Percentiles rank a stretch among this genome's conserved stretches.
These are phyloP conservation scores for Calonectria honghensis DNA, from an alignment of 2,329 filamentous ascomycete species.

Conservation along the genomic window DNA sequence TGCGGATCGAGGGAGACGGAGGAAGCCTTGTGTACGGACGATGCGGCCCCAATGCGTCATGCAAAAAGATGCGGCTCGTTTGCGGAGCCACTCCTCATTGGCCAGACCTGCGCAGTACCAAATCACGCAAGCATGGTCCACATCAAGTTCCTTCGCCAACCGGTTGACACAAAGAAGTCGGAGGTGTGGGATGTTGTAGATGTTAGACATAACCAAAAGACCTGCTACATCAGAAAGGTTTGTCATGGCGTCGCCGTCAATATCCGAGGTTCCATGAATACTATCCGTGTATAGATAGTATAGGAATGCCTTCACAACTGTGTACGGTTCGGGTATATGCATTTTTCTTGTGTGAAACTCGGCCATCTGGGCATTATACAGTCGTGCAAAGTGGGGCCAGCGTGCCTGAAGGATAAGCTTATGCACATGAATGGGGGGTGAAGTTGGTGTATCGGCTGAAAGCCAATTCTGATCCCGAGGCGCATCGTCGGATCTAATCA, in stretches of 20 bases:
- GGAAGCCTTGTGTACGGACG: slow-evolving; percentile 91
- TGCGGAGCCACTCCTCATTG: slow-evolving; percentile 94
- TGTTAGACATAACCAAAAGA: slow-evolving; percentile 96
- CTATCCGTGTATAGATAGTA: slow-evolving; percentile 98
- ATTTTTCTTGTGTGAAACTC: slow-evolving; percentile 98
- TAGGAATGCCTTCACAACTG: slow-evolving; percentile 93
- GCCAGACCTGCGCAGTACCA: slow-evolving; percentile 96
- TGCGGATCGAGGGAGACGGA: slow-evolving; percentile 84
- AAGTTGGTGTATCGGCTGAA: slow-evolving; percentile 78
- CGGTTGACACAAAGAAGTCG: slow-evolving; percentile 93
- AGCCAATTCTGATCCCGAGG: slow-evolving; percentile 73
- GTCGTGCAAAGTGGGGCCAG: slow-evolving; percentile 95
- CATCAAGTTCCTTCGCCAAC: slow-evolving; percentile 91
- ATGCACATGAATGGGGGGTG: slow-evolving; percentile 93
- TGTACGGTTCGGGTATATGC: slow-evolving; percentile 98
- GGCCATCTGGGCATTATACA: slow-evolving; percentile 96
- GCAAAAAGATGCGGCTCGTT: slow-evolving; percentile 90
- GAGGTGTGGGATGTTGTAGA: slow-evolving; percentile 97
- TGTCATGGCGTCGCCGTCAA: slow-evolving; percentile 82
- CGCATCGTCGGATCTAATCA: slow-evolving; percentile 67
- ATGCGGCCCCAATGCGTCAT: slow-evolving; percentile 96
- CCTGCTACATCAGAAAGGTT: slow-evolving; percentile 91
- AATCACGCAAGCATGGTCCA: slow-evolving; percentile 95
- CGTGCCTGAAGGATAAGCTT: slow-evolving; percentile 94
- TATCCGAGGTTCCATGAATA: slow-evolving; percentile 75